These are phyloP conservation scores for Trichoderma simmonsii DNA, from an alignment of 2,329 filamentous ascomycete genomes.

Conservation along the genomic window DNA sequence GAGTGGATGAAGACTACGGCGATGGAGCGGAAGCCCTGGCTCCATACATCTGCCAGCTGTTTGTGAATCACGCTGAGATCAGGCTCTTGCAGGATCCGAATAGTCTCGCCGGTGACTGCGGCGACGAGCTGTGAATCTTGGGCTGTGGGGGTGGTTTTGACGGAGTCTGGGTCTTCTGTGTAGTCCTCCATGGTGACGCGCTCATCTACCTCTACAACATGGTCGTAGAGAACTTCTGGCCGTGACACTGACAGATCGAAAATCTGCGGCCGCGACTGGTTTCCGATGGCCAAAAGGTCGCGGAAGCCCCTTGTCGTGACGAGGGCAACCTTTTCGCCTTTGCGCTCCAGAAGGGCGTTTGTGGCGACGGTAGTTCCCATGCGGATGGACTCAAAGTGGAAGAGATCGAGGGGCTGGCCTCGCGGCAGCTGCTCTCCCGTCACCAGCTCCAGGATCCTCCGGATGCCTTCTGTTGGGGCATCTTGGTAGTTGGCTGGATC, in stretches of 20 bases:
- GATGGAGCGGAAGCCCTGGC: conserved; percentile 52
- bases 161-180: conserved; percentile 60
- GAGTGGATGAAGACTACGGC: conserved; percentile 70
- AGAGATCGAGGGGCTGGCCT: conserved; percentile 34
- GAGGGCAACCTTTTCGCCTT: conserved; percentile 68
- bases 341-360: conserved; percentile 71
- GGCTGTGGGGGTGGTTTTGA: conserved; percentile 41
- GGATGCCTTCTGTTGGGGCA: conserved; percentile 70
- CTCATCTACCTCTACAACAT: conserved; percentile 71
- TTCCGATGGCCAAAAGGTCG: conserved; percentile 69
- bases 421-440: conserved; percentile 33
- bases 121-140: conserved; percentile 58
- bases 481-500: conserved; percentile 71
- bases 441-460: conserved; percentile 41
- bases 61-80: conserved; percentile 50
- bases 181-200: conserved; percentile 72
- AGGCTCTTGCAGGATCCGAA: conserved; percentile 62
- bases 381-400: conserved; percentile 60
- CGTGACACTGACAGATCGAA: conserved; percentile 69
- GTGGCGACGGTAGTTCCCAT: conserved; percentile 82
- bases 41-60: conserved; percentile 59
- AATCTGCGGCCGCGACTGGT: conserved; percentile 69
- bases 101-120: conserved; percentile 65
- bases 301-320: conserved; percentile 71
- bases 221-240: conserved; percentile 66